phyloP scores from a whole-genome alignment of 805 yeast genomes.

The Yarrowia divulgata region DNA sequence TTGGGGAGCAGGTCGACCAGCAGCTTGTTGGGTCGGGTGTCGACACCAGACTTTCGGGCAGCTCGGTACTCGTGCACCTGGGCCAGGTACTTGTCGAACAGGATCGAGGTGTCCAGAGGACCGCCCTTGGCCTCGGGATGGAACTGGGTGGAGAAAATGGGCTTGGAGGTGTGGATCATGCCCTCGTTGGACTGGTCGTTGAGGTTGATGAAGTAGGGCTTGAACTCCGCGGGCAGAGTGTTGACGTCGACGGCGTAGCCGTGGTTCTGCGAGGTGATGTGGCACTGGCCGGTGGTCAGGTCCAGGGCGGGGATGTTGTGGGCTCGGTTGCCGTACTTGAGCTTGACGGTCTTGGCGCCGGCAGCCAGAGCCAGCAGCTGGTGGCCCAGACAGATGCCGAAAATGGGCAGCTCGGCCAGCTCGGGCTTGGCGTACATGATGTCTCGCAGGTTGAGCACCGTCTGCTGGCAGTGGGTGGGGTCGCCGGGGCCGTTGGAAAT shows the following conservation, averaged over 20 bases:
- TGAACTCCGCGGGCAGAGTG: constrained; percentile 77
- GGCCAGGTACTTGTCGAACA: constrained; percentile 88
- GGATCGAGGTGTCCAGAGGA: constrained; percentile 88
- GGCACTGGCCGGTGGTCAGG: constrained; percentile 88
- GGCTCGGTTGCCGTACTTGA: constrained; percentile 98
- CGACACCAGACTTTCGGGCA: constrained; percentile 52
- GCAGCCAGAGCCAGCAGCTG: constrained; percentile 94
- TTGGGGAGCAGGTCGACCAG: constrained; percentile 53
- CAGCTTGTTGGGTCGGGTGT: constrained; percentile 53
- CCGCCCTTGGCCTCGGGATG: constrained; percentile 99
- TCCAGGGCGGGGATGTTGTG: constrained; percentile 98
- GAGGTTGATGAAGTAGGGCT: constrained; percentile 88
- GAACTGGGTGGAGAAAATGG: constrained; percentile 96
- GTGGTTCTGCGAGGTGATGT: constrained; percentile 98
- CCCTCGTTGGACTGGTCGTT: constrained; percentile 98
- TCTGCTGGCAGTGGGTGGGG: constrained; percentile 86
- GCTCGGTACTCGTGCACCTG: constrained; percentile 67
- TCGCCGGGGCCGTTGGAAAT: constrained; percentile 98
- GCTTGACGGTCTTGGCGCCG: constrained; percentile 90
- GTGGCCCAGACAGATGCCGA: constrained; percentile 98
- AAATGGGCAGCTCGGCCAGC: constrained; percentile 78
- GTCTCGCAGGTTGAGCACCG: constrained; percentile 74
- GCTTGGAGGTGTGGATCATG: constrained; percentile 85
- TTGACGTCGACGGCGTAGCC: constrained; percentile 93
- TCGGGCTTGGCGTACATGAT: constrained; percentile 59